These are phyloP conservation scores for Calophaca sinica DNA, from an alignment of 306 rosid genomes.

Conservation along the genomic window DNA sequence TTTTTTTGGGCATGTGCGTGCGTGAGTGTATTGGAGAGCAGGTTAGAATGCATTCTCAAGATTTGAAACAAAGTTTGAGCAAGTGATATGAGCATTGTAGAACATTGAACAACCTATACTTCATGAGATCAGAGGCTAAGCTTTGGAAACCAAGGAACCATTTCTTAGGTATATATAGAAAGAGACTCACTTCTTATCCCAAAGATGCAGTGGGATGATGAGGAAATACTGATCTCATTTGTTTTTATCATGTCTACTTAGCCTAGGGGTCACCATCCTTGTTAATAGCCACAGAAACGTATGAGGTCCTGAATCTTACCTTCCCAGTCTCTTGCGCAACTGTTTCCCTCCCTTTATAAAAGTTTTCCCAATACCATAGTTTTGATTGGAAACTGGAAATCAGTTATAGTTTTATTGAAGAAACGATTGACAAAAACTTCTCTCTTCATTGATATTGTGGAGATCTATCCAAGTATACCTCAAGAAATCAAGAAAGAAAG, in stretches of 20 bases:
- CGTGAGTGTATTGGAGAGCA: neutral
- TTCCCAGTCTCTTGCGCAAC: neutral
- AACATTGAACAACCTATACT: neutral
- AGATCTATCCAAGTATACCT: neutral
- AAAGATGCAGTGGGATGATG: neutral
- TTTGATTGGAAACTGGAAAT: neutral
- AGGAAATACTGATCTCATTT: neutral
- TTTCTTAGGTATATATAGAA: neutral
- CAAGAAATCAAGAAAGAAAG: neutral
- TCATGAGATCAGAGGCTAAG: neutral
- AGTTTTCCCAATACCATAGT: neutral
- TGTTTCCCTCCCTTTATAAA: neutral
- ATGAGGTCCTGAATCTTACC: neutral
- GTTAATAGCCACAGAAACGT: neutral
- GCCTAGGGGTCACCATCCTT: constrained; percentile 14
- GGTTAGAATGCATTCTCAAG: neutral
- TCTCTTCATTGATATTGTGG: neutral
- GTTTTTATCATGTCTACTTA: neutral
- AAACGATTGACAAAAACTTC: constrained; percentile 2
- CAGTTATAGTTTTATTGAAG: neutral
- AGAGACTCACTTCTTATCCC: neutral
- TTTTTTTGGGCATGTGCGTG: neutral
- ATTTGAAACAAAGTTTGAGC: neutral
- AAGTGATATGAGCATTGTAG: neutral
- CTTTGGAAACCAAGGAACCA: neutral